Base-by-base conservation (phyloP, 345 rosid genomes). In the Aethionema arabicum region DNA sequence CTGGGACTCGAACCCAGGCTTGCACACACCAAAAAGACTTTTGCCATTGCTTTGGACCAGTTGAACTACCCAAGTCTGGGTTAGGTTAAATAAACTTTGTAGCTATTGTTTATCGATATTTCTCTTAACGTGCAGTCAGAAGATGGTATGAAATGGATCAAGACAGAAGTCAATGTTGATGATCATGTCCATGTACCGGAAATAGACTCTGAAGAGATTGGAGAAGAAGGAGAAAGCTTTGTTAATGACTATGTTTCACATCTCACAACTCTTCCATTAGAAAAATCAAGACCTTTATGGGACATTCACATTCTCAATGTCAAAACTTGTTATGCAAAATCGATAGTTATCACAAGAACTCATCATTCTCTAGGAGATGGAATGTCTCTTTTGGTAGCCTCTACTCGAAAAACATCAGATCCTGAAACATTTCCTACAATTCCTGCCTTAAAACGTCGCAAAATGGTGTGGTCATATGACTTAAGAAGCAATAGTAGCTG, bases 221-320 rank as follows among this genome's bases (percentile, higher is more conserved):
- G 27, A 21, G 82, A 70, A 31, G 68, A 62, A 6, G 76, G 84
- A 0, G 78, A 79, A 50, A 59, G 66, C 44, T 82, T 77, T 8
- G 64, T 86, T 2, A 86, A 80, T 39, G 84, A 84, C 53, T 82
- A 86, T 73, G 42, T 77, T 27, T 76, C 95, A 1, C 59, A 77
- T 47, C 69, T 80, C 13, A 77, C 84, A 10, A 72, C 70, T 35
- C 47, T 60, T 4, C 79, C 85, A 0, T 10, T 86, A 56, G 84
- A 84, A 65, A 2, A 35, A 32, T 72, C 86, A 3, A 77, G 78
- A 45, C 95, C 90, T 21, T 21, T 21, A 21, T 21, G 27, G 27
- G 27, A 21, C 27, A 52, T 86, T 21, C 95, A 84, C 68, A 39
- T 86, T 39, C 79, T 86, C 7, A 83, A 83, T 40, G 52, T 81